A percentile compares a stretch with the other conserved stretches of the same genome.
phyloP scores from a whole-genome alignment of 1,284 basidiomycete species.

The Tilletiaria anomala region DNA sequence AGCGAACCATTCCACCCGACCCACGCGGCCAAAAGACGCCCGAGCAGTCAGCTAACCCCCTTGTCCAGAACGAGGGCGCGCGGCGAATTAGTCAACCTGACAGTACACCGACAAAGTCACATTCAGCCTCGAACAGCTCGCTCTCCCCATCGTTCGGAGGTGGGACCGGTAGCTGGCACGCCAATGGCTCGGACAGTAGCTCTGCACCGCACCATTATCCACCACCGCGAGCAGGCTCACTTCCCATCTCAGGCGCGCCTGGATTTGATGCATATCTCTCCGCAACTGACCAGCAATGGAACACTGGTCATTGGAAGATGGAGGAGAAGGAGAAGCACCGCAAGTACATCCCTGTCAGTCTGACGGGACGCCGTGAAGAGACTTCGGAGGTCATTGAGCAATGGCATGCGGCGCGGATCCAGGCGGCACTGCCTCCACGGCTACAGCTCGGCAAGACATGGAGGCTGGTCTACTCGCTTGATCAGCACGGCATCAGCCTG shows the following conservation, averaged over 20 bases:
- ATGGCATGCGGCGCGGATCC: constrained; percentile 26
- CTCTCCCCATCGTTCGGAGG: too few relatives aligned
- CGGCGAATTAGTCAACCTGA: too few relatives aligned
- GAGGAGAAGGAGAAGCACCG: constrained; percentile 3
- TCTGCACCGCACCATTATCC: background rate
- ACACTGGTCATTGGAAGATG: constrained; percentile 31
- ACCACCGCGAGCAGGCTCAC: background rate
- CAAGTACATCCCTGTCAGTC: constrained; percentile 16
- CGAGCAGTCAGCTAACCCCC: too few relatives aligned
- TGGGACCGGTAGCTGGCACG: too few relatives aligned
- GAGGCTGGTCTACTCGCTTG: constrained; percentile 77
- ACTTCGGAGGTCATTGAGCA: constrained; percentile 18
- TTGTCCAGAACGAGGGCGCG: too few relatives aligned
- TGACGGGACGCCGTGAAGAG: constrained; percentile 23
- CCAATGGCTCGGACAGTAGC: too few relatives aligned
- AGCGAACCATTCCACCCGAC: too few relatives aligned
- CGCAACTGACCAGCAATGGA: constrained; percentile 22
- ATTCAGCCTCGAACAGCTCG: too few relatives aligned
- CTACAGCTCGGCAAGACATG: constrained; percentile 62
- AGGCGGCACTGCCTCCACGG: constrained; percentile 54
- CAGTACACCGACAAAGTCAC: too few relatives aligned
- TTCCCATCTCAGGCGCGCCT: constrained; percentile 28
- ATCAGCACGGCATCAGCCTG: constrained; percentile 86
- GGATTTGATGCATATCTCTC: constrained; percentile 23
- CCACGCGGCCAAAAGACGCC: too few relatives aligned